These are phyloP conservation scores for Albugo laibachii DNA, from an alignment of 352 stramenopile genomes.

Conservation along the genomic window DNA sequence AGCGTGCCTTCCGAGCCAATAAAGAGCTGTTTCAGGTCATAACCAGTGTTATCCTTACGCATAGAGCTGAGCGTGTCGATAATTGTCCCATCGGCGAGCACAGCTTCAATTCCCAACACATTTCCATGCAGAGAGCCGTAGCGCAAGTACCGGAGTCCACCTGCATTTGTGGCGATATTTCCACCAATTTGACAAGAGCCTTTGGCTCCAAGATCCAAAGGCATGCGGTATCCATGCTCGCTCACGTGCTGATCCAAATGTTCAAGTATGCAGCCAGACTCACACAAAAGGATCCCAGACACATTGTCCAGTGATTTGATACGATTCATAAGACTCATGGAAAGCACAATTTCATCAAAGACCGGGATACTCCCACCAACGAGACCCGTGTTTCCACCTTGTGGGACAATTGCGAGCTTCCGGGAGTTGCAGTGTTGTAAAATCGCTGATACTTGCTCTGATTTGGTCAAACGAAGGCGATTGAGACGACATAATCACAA, in stretches of 20 bases:
- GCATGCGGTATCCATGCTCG: conserved; percentile 81
- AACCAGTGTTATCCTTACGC: conserved; percentile 97
- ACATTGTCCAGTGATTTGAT: conserved; percentile 84
- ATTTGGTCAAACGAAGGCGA: neutral
- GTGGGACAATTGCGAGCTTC: conserved; percentile 82
- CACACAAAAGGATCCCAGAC: conserved; percentile 60
- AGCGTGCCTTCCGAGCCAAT: conserved; percentile 93
- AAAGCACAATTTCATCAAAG: conserved; percentile 90
- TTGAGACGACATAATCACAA: neutral
- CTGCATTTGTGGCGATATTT: conserved; percentile 92
- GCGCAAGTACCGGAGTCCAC: conserved; percentile 83
- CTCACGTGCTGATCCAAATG: conserved; percentile 78
- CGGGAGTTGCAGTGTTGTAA: conserved; percentile 86
- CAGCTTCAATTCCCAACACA: conserved; percentile 88
- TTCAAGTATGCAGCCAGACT: conserved; percentile 89
- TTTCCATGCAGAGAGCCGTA: conserved; percentile 90
- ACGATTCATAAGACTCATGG: conserved; percentile 77
- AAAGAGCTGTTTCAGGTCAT: conserved; percentile 94
- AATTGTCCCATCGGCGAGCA: conserved; percentile 80
- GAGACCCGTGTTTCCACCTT: conserved; percentile 95
- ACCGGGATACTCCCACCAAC: conserved; percentile 84
- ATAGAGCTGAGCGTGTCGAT: conserved; percentile 84
- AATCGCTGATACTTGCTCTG: conserved; percentile 67
- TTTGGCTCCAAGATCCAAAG: conserved; percentile 93
- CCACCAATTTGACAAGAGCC: conserved; percentile 95